Evolutionary conservation across 1,284 basidiomycete genomes (phyloP).

Genomic region (Pseudozyma sp.): DNA sequence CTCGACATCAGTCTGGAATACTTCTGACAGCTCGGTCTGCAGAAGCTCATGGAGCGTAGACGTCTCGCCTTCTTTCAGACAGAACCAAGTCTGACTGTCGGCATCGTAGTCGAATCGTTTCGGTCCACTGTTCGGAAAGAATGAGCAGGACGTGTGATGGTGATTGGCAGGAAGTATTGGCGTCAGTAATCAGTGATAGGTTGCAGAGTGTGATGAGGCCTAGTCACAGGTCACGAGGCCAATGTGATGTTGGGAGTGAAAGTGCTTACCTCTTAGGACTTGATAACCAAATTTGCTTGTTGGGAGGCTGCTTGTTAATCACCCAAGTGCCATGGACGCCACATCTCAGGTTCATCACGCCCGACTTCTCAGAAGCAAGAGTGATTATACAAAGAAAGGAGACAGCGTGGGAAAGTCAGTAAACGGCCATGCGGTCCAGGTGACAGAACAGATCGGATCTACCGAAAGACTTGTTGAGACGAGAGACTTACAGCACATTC

Average conservation of each 20-base stretch:
- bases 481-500: slow-evolving; percentile 85
- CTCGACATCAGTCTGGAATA: slow-evolving; percentile 51
- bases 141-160: neutral
- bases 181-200: too few relatives aligned
- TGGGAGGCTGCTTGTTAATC: slow-evolving; percentile 99
- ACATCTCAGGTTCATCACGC: slow-evolving; percentile 87
- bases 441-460: slow-evolving; percentile 5
- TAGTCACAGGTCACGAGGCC: neutral
- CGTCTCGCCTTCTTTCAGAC: slow-evolving; percentile 56
- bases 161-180: neutral
- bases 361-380: slow-evolving; percentile 74
- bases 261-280: slow-evolving; percentile 75
- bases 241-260: neutral
- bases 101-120: slow-evolving; percentile 67
- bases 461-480: neutral
- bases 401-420: slow-evolving; percentile 13
- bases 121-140: slow-evolving; percentile 54
- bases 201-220: too few relatives aligned
- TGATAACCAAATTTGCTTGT: slow-evolving; percentile 98
- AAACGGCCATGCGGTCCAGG: neutral
- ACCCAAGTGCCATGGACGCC: slow-evolving; percentile 93
- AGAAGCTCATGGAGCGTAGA: slow-evolving; percentile 55
- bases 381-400: neutral
- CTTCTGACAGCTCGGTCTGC: slow-evolving; percentile 52
- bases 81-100: slow-evolving; percentile 57